These are phyloP conservation scores for Pouteria glomerata DNA, from an alignment of 148 eudicot genomes.

Conservation along the genomic window DNA sequence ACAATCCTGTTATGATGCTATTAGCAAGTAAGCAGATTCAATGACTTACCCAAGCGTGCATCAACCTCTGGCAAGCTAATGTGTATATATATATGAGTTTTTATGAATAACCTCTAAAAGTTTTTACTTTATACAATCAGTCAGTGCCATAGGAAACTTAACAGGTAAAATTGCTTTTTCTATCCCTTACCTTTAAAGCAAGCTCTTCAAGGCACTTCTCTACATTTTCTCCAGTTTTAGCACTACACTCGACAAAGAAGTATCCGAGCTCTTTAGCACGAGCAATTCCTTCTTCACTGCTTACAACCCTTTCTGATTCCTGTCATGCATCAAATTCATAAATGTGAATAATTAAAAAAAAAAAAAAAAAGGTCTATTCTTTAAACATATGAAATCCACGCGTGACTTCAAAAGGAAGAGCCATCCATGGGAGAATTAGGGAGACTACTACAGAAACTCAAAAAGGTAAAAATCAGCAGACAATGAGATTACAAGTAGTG, in stretches of 20 bases:
- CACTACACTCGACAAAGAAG: conserved; percentile 87
- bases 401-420: not conserved
- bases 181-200: conserved; percentile 62
- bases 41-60: too few relatives aligned
- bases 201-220: conserved; percentile 89
- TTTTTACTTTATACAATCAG: not conserved
- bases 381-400: not conserved
- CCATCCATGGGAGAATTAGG: too few relatives aligned
- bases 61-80: too few relatives aligned
- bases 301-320: conserved; percentile 89
- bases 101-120: not conserved
- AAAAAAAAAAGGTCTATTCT: not conserved
- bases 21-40: too few relatives aligned
- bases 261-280: conserved; percentile 82
- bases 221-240: conserved; percentile 87
- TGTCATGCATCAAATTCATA: conserved; percentile 15
- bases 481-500: not conserved
- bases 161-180: not conserved
- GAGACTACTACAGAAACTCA: not conserved
- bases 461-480: not conserved
- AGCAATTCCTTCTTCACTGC: conserved; percentile 83
- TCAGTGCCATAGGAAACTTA: not conserved
- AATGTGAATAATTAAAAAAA: not conserved
- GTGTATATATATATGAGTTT: too few relatives aligned
- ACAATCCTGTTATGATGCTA: too few relatives aligned